Evolutionary conservation across 2,329 filamentous ascomycete species (phyloP), one percentile per base, ranked within the genome.

Genomic region (Aspergillus caelatus): DNA sequence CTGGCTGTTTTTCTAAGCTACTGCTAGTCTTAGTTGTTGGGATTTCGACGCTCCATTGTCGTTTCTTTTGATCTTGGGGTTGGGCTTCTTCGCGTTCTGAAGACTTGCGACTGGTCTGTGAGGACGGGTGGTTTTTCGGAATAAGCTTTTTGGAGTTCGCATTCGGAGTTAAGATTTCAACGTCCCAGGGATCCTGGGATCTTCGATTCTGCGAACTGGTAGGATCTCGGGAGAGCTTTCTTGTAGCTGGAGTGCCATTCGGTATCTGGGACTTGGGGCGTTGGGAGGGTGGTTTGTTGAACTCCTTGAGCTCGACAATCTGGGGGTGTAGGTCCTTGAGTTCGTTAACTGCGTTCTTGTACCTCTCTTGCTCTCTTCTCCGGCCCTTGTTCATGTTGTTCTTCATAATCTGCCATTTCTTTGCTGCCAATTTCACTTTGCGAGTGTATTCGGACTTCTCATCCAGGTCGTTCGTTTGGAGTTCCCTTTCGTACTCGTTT

Each of bases 81-180:
- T 23, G 43, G 7, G 11, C 23, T 26, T 48, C 11, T 32, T 52
- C 48, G 16, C 19, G 28, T 34, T 52, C 28, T 3, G 30, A 11
- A 52, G 46, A 52, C 11, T 52, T 52, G 26, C 48, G 28, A 12
- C 48, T 52, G 21, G 11, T 28, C 48, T 52, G 48, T n/a, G 48
- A 52, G 8, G 48, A 21, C 3, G 48, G 16, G 2, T n/a, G 28
- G 9, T 21, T 23, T 12, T 34, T 52, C 19, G 16, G 16, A n/a
- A 52, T 21, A 4, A 52, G 48, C 28, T 34, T 34, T 8, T 52
- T 52, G 16, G 48, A 52, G 19, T 61, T 59, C 16, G 50, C 43
- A 23, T 16, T 54, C 3, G 55, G 62, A 16, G 14, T 62, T 50
- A 7, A 57, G 21, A 19, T 63, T 62, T 9, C 57, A 30, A 32